Evolutionary conservation across 106 monocot genomes (phyloP), one percentile per base, ranked within the genome.

Genomic region (Xerophyta viscosa): DNA sequence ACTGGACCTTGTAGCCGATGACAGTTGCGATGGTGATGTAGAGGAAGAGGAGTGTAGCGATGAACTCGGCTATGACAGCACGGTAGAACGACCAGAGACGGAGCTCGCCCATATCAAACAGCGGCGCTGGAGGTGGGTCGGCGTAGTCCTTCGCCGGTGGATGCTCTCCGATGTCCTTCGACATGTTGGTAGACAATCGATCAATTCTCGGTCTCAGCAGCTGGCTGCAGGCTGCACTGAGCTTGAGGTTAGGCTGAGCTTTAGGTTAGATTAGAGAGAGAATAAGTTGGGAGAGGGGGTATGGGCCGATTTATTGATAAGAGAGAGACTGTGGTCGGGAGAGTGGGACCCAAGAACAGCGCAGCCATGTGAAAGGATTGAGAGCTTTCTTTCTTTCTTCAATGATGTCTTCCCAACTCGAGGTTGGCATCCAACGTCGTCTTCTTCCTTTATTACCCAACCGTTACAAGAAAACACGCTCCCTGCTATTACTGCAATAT

Each of bases 31-130:
- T 22, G 54, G 73, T 66, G 60, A 73, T 27, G 54, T 73, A 73
- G 46, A 73, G 73, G 47, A 73, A 73, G 45, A 73, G 66, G 24
- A 73, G 66, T 14, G 73, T 73, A 27, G 73, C 73, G 24, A 73
- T 20, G 60, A 73, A 73, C 73, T 73, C 73, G 14, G 73, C 73
- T 18, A 73, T 73, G 13, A 54, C 27, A 2, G 73, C 73, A 19
- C 73, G 59, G 73, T 73, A 66, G 60, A 73, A 73, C 14, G 73
- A 73, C 73, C 73, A 73, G 14, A 52, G 65, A 8, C 60, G 45
- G 60, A 73, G 47, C 60, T 73, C 73, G 12, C 24, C 37, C 12
- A 55, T 3, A 60, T 73, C 73, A 11, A 73, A 46, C 43, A 73
- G 53, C 37, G 66, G 73, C 0, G 73, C 66, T 2, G 73, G 73